Percentiles rank a stretch among this genome's conserved stretches.
phyloP scores from a whole-genome alignment of 768 basidiomycete species.

The Mycena kentingensis region DNA sequence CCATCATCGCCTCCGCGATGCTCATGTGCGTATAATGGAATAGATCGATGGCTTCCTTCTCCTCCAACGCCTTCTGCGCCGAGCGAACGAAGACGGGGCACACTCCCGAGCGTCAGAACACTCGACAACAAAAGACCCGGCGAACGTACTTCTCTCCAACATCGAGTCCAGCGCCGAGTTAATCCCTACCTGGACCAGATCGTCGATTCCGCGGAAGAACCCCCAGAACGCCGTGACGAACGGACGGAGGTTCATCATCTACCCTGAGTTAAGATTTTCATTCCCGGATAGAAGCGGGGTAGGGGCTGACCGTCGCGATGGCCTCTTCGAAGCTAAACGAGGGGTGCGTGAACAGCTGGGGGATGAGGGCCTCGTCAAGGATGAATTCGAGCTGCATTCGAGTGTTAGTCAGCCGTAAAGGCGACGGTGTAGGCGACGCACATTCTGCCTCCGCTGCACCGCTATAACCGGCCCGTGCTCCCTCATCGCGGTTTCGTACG shows the following conservation, averaged over 20 bases:
- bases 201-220: constrained; percentile 32
- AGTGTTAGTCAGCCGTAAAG: neutral
- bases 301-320: constrained; percentile 28
- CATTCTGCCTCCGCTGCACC: constrained; percentile 33
- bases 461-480: constrained; percentile 34
- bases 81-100: constrained; percentile 25
- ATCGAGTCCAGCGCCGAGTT: constrained; percentile 29
- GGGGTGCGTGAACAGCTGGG: constrained; percentile 31
- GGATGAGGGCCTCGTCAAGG: constrained; percentile 29
- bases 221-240: constrained; percentile 29
- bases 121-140: neutral
- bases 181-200: constrained; percentile 31
- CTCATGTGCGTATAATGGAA: constrained; percentile 31
- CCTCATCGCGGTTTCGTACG: constrained; percentile 33
- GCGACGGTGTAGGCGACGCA: constrained; percentile 12
- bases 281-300: neutral
- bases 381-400: constrained; percentile 37
- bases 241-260: constrained; percentile 36
- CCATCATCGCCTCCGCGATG: constrained; percentile 35
- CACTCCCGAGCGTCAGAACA: constrained; percentile 6
- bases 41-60: constrained; percentile 23
- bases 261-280: neutral
- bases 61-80: neutral
- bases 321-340: constrained; percentile 37
- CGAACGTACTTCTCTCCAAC: constrained; percentile 20